phyloP scores from a whole-genome alignment of 2,329 filamentous ascomycete genomes.

The Calonectria pauciramosa region DNA sequence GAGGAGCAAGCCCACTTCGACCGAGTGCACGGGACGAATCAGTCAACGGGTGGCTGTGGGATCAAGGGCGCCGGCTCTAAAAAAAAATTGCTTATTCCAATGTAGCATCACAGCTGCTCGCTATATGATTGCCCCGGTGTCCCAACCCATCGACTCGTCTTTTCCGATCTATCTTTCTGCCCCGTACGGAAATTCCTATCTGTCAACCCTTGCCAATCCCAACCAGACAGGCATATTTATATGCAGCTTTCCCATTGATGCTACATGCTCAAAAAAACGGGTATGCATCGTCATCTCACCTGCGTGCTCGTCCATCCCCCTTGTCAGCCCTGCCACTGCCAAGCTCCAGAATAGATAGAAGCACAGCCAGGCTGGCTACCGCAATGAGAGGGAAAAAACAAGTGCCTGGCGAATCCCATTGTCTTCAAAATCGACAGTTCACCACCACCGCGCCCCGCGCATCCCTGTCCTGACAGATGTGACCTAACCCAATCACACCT shows the following conservation, averaged over 20 bases:
- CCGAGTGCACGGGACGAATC: not conserved
- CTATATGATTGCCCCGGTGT: not conserved
- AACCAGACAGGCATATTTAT: not conserved
- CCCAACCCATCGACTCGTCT: not conserved
- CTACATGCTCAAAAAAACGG: not conserved
- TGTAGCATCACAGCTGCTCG: not conserved
- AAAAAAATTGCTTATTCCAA: not conserved
- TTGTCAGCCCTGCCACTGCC: constrained; percentile 8
- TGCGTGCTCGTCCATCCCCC: not conserved
- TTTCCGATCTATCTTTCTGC: not conserved
- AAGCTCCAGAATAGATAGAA: not conserved
- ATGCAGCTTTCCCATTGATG: not conserved
- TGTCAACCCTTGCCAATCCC: not conserved
- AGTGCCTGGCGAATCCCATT: not conserved
- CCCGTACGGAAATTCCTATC: not conserved
- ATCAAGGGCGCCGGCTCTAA: not conserved
- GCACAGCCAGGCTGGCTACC: not conserved
- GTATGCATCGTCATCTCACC: not conserved
- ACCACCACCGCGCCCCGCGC: not conserved
- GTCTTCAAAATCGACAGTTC: not conserved
- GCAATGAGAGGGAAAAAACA: not conserved
- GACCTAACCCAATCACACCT: constrained; percentile 9
- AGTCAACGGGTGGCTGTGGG: not conserved
- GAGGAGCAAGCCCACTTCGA: not conserved
- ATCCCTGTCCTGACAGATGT: not conserved